Evolutionary conservation across 2,329 filamentous ascomycete genomes (phyloP).

Genomic region (Diplocarpon rosae): DNA sequence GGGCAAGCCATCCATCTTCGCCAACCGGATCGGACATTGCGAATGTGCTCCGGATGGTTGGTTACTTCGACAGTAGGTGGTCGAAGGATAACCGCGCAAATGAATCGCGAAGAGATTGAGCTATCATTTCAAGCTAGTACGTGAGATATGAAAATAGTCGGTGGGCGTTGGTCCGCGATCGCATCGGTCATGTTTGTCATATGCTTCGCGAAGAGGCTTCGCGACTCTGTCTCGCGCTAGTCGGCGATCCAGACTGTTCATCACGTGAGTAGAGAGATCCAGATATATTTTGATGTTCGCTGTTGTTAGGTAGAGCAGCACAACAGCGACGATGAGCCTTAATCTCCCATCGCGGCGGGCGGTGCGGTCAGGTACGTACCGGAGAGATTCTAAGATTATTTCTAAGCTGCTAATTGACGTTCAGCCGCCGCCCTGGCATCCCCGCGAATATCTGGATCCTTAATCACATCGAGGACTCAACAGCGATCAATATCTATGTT

Average conservation of each 20-base stretch:
- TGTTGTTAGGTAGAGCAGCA: not conserved
- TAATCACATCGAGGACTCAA: constrained; percentile 21
- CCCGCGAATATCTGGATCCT: constrained; percentile 32
- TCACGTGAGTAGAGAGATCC: not conserved
- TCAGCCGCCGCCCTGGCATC: constrained; percentile 18
- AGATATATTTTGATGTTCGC: not conserved
- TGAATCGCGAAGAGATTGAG: not conserved
- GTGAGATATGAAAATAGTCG: not conserved
- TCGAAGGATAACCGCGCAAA: constrained; percentile 1
- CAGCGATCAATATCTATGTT: constrained; percentile 19
- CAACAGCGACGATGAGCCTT: constrained; percentile 40
- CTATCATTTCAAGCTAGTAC: constrained; percentile 12
- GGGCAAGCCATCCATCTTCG: constrained; percentile 68
- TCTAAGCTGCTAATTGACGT: constrained; percentile 15
- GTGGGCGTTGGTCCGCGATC: not conserved
- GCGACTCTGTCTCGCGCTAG: too few species aligned
- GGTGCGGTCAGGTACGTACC: constrained; percentile 44
- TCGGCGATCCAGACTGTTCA: not conserved
- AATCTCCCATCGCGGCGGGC: constrained; percentile 52
- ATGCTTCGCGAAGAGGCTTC: not conserved
- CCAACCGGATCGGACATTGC: constrained; percentile 44
- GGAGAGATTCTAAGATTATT: constrained; percentile 6
- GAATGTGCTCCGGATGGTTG: not conserved
- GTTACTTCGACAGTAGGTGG: not conserved
- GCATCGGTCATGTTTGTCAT: not conserved